Conservation (phyloP, 805 yeast species). For the Wickerhamomyces chaumierensis region DNA sequence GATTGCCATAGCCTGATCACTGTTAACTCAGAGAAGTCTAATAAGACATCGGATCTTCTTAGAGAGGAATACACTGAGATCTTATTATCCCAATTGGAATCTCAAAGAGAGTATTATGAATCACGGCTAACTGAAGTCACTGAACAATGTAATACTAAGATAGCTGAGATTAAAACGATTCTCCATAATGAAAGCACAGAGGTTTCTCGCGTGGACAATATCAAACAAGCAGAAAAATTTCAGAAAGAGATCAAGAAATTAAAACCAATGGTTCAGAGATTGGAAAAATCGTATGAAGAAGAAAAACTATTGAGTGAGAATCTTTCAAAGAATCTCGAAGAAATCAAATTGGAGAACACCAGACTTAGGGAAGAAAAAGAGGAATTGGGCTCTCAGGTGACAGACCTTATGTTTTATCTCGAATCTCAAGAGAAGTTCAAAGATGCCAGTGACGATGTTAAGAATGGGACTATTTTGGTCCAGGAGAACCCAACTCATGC, state of each 20-base stretch:
- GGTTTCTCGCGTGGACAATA: too few relatives aligned
- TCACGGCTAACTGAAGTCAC: constrained; percentile 24
- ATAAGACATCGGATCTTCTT: constrained; percentile 44
- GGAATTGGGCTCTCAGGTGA: constrained; percentile 51
- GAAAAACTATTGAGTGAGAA: constrained; percentile 34
- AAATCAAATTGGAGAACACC: constrained; percentile 21
- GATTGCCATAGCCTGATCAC: not conserved
- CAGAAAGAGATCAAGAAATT: constrained; percentile 23
- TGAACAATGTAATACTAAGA: not conserved
- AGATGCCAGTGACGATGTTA: constrained; percentile 60
- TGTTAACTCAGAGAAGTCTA: constrained; percentile 24
- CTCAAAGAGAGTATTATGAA: constrained; percentile 79
- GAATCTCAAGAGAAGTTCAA: constrained; percentile 65
- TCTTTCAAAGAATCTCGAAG: constrained; percentile 28
- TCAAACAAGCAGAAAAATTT: constrained; percentile 12
- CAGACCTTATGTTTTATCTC: constrained; percentile 71
- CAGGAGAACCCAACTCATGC: too few relatives aligned
- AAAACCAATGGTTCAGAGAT: constrained; percentile 4
- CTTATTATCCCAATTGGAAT: constrained; percentile 68
- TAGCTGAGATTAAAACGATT: not conserved
- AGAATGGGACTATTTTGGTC: constrained; percentile 56
- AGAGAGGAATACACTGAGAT: constrained; percentile 61
- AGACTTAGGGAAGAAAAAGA: constrained; percentile 27
- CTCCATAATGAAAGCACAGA: not conserved
- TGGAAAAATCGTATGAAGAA: constrained; percentile 18